A percentile compares a stretch with the other conserved stretches of the same genome.
These are phyloP conservation scores for Psilocybe subaeruginosa DNA, from an alignment of 768 basidiomycete species.

Conservation along the genomic window DNA sequence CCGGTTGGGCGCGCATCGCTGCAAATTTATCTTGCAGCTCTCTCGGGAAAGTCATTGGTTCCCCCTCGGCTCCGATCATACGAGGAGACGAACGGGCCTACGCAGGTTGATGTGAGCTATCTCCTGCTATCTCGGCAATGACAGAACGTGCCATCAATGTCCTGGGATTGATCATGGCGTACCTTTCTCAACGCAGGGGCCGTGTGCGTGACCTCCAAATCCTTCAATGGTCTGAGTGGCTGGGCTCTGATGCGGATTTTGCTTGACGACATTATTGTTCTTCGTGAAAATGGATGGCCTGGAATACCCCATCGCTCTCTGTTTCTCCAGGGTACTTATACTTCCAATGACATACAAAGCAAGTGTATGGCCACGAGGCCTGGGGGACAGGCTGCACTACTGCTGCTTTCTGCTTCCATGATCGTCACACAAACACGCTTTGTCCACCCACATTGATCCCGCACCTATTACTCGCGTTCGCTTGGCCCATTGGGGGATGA, in stretches of 20 bases:
- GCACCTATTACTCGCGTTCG: too few species aligned
- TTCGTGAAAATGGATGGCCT: not conserved
- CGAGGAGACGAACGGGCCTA: constrained; percentile 30
- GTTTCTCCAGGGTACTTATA: not conserved
- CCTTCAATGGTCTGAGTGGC: not conserved
- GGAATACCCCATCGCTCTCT: not conserved
- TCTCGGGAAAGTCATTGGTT: constrained; percentile 12
- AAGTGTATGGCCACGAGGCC: not conserved
- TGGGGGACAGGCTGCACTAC: constrained; percentile 12
- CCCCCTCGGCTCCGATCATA: constrained; percentile 4
- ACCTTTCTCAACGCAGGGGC: constrained; percentile 26
- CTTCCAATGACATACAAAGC: not conserved
- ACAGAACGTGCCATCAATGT: not conserved
- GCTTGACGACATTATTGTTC: not conserved
- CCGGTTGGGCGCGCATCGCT: constrained; percentile 10
- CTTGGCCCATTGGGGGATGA: too few species aligned
- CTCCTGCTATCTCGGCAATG: not conserved
- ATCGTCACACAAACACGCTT: constrained; percentile 19
- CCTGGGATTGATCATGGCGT: not conserved
- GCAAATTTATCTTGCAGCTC: constrained; percentile 17
- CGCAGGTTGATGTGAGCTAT: constrained; percentile 1
- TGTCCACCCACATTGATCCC: constrained; percentile 1
- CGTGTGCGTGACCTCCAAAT: not conserved
- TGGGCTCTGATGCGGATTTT: not conserved
- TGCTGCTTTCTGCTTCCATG: constrained; percentile 10